Evolutionary conservation across 1,139 yeast genomes (phyloP).

Genomic region (Hemisphaericaspora lyxosophila): DNA sequence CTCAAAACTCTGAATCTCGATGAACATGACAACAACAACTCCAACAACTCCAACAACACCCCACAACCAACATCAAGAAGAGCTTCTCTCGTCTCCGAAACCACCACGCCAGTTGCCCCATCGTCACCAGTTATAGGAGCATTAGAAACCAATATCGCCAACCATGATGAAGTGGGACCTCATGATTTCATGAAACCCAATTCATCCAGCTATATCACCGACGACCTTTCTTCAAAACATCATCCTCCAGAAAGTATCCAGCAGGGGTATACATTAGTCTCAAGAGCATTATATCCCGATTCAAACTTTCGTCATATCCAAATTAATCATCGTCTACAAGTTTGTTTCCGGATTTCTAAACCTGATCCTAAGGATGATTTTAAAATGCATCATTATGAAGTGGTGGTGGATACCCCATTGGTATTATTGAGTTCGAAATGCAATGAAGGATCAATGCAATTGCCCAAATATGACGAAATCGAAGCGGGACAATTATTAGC

Average conservation of each 20-base stretch:
- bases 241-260: conserved; percentile 32
- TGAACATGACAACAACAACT: conserved; percentile 20
- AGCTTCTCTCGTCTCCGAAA: conserved; percentile 20
- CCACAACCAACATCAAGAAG: conserved; percentile 24
- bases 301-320: conserved; percentile 68
- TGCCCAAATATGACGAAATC: conserved; percentile 61
- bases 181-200: conserved; percentile 14
- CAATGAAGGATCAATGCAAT: conserved; percentile 61
- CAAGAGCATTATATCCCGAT: conserved; percentile 61
- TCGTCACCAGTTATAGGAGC: conserved; percentile 43
- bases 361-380: conserved; percentile 54
- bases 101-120: conserved; percentile 18
- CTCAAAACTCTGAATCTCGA: conserved; percentile 17
- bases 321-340: conserved; percentile 73
- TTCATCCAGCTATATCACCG: conserved; percentile 16
- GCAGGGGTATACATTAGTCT: conserved; percentile 36
- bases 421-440: conserved; percentile 71
- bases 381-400: conserved; percentile 81
- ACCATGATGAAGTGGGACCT: conserved; percentile 21
- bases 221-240: conserved; percentile 12
- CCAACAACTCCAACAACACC: conserved; percentile 9
- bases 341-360: conserved; percentile 75
- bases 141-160: conserved; percentile 41
- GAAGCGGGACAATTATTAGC: conserved; percentile 7
- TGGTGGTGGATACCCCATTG: conserved; percentile 84